Percentiles rank a stretch among this genome's conserved stretches.
phyloP scores from a whole-genome alignment of 768 basidiomycete species.

The Tulasnella sp. region DNA sequence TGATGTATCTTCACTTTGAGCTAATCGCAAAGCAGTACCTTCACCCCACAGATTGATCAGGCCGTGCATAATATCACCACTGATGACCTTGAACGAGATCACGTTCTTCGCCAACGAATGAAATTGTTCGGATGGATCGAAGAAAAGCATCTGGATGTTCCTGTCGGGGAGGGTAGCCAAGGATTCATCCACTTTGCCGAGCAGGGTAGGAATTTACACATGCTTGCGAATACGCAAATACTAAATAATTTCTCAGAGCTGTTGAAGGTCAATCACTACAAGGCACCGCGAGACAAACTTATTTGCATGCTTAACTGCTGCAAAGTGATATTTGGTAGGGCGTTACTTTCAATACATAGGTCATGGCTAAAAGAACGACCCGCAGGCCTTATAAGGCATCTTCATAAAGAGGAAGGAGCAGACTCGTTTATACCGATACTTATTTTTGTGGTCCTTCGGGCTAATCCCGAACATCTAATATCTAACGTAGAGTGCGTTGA shows the following conservation, averaged over 20 bases:
- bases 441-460: slow-evolving; percentile 84
- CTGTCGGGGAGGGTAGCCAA: slow-evolving; percentile 40
- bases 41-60: slow-evolving; percentile 69
- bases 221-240: not conserved
- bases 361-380: not conserved
- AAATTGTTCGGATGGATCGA: slow-evolving; percentile 82
- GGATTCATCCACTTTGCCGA: slow-evolving; percentile 84
- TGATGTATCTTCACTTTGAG: slow-evolving; percentile 5
- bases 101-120: slow-evolving; percentile 79
- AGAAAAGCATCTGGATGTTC: slow-evolving; percentile 82
- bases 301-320: slow-evolving; percentile 96
- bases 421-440: slow-evolving; percentile 91
- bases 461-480: slow-evolving; percentile 85
- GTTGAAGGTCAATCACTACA: slow-evolving; percentile 95
- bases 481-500: slow-evolving; percentile 79
- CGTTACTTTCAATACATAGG: not conserved
- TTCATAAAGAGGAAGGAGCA: slow-evolving; percentile 73
- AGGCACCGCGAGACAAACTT: slow-evolving; percentile 93
- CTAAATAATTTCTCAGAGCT: slow-evolving; percentile 47
- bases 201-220: slow-evolving; percentile 43
- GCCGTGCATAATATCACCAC: slow-evolving; percentile 64
- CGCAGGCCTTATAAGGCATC: slow-evolving; percentile 76
- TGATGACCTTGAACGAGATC: slow-evolving; percentile 94
- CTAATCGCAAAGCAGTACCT: slow-evolving; percentile 49
- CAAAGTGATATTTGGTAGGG: slow-evolving; percentile 92